Evolutionary conservation across 2,329 filamentous ascomycete species (phyloP), one percentile per base, ranked within the genome.

Genomic region (Penicillium sp.): DNA sequence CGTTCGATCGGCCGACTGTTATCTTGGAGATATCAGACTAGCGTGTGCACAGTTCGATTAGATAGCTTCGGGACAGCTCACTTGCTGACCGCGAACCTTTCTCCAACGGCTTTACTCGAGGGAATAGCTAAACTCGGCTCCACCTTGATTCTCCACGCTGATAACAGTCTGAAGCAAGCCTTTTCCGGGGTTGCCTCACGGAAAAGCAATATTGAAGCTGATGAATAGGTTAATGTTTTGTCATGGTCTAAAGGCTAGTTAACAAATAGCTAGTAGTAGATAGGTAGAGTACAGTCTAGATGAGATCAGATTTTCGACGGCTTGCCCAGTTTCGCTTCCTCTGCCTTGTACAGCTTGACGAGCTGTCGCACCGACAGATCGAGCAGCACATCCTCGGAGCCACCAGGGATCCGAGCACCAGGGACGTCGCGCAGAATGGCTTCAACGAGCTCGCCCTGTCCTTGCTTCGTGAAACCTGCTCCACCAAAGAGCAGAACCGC

Each of bases 401-500:
- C 90, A 55, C 90, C 90, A 0, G 88, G 88, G 49, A 90, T 88
- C 45, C 85, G 78, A 1, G 84, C 81, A 1, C 85, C 86, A 1
- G 86, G 86, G 0, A 90, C 87, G 69, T 91, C 88, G 26, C 87
- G 82, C 67, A 85, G 86, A 47, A 90, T 86, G 65, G 83, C 85
- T 85, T 92, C 90, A 35, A 86, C 84, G 65, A 91, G 78, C 75
- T 91, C 89, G 21, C 91, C 91, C 74, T 90, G 87, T 0, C 91
- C 90, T 13, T 83, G 84, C 38, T 59, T 62, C 0, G 90, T 91
- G 68, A 87, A 91, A 0, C 90, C 90, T 71, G 89, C 91, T 2
- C 91, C 90, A 3, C 90, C 90, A 73, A 92, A 92, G 26, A 93
- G 75, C 59, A 92, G 74, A 51, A 91, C 84, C 0, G 90, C 89